These are phyloP conservation scores for Peronospora destructor DNA, from an alignment of 352 stramenopile genomes.

Conservation along the genomic window DNA sequence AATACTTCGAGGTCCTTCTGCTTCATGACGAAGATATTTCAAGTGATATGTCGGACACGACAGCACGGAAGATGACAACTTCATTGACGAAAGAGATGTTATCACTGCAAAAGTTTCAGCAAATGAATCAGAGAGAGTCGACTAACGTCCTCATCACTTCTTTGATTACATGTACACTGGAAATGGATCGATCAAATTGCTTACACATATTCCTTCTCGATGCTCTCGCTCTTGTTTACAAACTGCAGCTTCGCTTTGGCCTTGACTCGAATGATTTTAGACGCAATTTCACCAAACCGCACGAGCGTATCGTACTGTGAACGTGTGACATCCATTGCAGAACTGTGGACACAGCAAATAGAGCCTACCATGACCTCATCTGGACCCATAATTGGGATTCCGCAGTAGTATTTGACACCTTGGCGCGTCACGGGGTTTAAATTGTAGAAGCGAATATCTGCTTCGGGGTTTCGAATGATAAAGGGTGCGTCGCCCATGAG, in stretches of 20 bases:
- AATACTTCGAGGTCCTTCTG: not conserved
- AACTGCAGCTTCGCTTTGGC: constrained; percentile 18
- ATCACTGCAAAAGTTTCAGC: not conserved
- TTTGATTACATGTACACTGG: not conserved
- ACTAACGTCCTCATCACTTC: not conserved
- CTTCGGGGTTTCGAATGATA: constrained; percentile 23
- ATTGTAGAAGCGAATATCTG: constrained; percentile 50
- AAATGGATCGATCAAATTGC: not conserved
- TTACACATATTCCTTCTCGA: not conserved
- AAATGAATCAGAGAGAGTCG: not conserved
- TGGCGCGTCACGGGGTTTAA: constrained; percentile 28
- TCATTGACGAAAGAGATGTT: not conserved
- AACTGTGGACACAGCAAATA: constrained; percentile 29
- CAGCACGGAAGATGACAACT: too few species aligned
- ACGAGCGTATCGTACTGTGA: constrained; percentile 29
- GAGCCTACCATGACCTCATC: constrained; percentile 23
- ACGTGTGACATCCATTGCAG: constrained; percentile 27
- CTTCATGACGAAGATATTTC: not conserved
- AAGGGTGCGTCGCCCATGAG: constrained; percentile 53
- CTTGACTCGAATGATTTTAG: constrained; percentile 31
- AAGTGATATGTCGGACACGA: not conserved
- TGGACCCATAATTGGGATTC: constrained; percentile 37
- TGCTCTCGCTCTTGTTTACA: not conserved
- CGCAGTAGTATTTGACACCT: constrained; percentile 50
- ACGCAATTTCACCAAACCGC: constrained; percentile 33